A percentile compares a stretch with the other conserved stretches of the same genome.
These are phyloP conservation scores for Vigna trinervia DNA, from an alignment of 306 rosid species.

Conservation along the genomic window DNA sequence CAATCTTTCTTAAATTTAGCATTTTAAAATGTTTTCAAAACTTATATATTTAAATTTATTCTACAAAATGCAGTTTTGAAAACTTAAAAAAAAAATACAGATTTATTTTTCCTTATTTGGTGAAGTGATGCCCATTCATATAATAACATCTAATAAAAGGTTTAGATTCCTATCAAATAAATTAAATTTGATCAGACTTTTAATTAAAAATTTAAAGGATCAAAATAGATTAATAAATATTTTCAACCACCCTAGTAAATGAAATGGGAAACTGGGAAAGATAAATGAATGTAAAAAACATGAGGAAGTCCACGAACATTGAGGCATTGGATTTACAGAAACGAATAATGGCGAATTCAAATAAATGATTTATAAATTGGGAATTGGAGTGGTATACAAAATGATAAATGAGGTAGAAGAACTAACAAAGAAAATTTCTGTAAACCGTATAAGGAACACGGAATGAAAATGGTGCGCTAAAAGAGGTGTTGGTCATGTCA, in stretches of 20 bases:
- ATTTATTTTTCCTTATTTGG: too few species aligned
- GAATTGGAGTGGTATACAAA: slow-evolving; percentile 41
- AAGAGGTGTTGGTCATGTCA: slow-evolving; percentile 55
- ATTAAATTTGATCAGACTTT: too few species aligned
- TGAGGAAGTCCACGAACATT: slow-evolving; percentile 4
- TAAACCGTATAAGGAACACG: slow-evolving; percentile 15
- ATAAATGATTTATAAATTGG: slow-evolving; percentile 28
- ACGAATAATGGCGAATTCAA: not conserved
- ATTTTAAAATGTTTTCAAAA: too few species aligned
- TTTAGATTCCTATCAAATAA: too few species aligned
- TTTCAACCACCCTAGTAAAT: not conserved
- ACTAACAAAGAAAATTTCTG: not conserved
- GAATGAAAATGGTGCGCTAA: slow-evolving; percentile 28
- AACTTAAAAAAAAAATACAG: too few species aligned
- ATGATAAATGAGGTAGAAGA: slow-evolving; percentile 25
- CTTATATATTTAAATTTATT: too few species aligned
- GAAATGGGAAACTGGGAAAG: not conserved
- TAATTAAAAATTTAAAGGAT: too few species aligned
- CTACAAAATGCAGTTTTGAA: too few species aligned
- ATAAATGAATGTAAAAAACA: not conserved
- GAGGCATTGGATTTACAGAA: slow-evolving; percentile 29
- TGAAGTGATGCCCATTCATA: too few species aligned
- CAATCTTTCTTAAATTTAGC: too few species aligned
- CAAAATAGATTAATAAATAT: too few species aligned
- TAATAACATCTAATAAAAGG: too few species aligned